These are phyloP conservation scores for Arthrobotrys conoides DNA, from an alignment of 2,329 filamentous ascomycete genomes.

Conservation along the genomic window DNA sequence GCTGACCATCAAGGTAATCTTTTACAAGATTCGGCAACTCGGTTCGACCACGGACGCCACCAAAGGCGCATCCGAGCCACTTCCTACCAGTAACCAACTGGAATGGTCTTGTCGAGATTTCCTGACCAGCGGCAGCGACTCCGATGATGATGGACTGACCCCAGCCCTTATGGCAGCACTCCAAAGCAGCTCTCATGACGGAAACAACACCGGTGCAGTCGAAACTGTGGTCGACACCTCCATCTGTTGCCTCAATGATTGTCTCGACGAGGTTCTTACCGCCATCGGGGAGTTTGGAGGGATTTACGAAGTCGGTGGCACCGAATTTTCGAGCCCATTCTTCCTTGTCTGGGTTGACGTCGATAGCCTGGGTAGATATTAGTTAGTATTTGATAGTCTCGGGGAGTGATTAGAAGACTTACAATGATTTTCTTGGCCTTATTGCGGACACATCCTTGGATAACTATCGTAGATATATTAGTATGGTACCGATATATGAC, in stretches of 20 bases:
- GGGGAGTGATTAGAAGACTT: slow-evolving; percentile 68
- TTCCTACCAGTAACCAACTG: slow-evolving; percentile 97
- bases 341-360: slow-evolving; percentile 91
- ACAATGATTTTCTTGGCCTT: slow-evolving; percentile 83
- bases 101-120: slow-evolving; percentile 95
- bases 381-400: slow-evolving; percentile 1
- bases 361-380: slow-evolving; percentile 68
- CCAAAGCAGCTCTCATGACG: slow-evolving; percentile 94
- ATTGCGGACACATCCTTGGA: slow-evolving; percentile 91
- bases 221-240: slow-evolving; percentile 98
- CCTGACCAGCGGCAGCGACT: slow-evolving; percentile 94
- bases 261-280: slow-evolving; percentile 87
- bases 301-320: slow-evolving; percentile 97
- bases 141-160: slow-evolving; percentile 98
- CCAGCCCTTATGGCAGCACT: slow-evolving; percentile 99
- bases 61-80: slow-evolving; percentile 98
- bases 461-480: slow-evolving; percentile 70
- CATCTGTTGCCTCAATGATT: slow-evolving; percentile 97
- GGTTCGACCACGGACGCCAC: slow-evolving; percentile 95
- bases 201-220: slow-evolving; percentile 98
- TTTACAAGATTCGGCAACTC: slow-evolving; percentile 88
- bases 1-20: slow-evolving; percentile 88
- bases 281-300: slow-evolving; percentile 66
- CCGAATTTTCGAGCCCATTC: slow-evolving; percentile 94
- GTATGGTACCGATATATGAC: not conserved